Conservation (phyloP, 306 rosid genomes). For the Cucurbita ficifolia region DNA sequence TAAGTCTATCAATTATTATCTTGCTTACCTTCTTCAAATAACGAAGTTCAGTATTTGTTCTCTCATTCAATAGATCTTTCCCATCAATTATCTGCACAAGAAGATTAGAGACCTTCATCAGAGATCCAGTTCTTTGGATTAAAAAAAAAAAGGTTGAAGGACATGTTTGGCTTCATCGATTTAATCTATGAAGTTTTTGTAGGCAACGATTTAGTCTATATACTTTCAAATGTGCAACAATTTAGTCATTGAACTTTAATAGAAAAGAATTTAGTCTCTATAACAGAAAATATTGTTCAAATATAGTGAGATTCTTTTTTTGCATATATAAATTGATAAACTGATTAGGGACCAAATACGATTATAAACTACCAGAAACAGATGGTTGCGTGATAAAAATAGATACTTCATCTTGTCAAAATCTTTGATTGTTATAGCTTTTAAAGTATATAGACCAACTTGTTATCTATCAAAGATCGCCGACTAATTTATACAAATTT, state of each 20-base stretch:
- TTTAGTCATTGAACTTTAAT: not conserved
- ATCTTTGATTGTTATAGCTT: not conserved
- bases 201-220: not conserved
- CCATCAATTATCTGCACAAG: constrained; percentile 63
- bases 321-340: too few relatives aligned
- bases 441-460: not conserved
- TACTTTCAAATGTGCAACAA: not conserved
- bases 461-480: not conserved
- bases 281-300: too few relatives aligned
- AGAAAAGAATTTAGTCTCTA: too few relatives aligned
- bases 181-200: not conserved
- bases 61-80: constrained; percentile 65
- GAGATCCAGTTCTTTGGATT: not conserved
- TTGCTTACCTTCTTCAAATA: constrained; percentile 67
- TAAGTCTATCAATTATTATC: not conserved
- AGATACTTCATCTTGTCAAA: not conserved
- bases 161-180: not conserved
- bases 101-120: not conserved
- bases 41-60: constrained; percentile 78
- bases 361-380: too few relatives aligned
- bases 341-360: not conserved
- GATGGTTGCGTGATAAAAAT: not conserved
- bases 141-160: not conserved
- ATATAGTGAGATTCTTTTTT: too few relatives aligned
- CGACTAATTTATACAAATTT: not conserved